phyloP scores from a whole-genome alignment of 202 grass and related monocot species.

The Schoenoplectus tabernaemontani region DNA sequence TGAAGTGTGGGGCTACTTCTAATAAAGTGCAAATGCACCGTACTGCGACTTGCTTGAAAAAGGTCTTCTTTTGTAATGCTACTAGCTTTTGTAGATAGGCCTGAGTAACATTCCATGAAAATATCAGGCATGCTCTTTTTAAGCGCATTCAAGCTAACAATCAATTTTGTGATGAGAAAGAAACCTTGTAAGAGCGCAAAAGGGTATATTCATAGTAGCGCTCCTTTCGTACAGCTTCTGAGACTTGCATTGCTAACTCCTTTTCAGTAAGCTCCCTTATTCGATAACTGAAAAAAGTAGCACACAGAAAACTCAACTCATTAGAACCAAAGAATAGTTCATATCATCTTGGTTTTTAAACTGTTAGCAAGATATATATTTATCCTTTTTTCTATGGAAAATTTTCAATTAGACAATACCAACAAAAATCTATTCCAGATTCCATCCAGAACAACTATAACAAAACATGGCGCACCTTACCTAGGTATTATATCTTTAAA shows the following conservation, averaged over 20 bases:
- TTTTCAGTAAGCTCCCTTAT: conserved; percentile 89
- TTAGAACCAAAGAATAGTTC: background rate
- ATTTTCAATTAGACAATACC: background rate
- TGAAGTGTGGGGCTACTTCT: conserved; percentile 87
- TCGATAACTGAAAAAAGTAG: conserved; percentile 51
- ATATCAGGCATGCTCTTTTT: background rate
- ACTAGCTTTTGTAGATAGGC: conserved; percentile 70
- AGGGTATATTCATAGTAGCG: conserved; percentile 86
- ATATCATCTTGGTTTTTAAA: background rate
- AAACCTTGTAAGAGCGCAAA: conserved; percentile 78
- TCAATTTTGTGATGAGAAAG: background rate
- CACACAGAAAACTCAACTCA: conserved; percentile 2
- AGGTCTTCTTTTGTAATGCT: conserved; percentile 55
- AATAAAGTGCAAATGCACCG: conserved; percentile 76
- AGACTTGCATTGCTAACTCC: conserved; percentile 73
- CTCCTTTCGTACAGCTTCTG: conserved; percentile 69
- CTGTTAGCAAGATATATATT: background rate
- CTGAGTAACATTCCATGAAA: conserved; percentile 39
- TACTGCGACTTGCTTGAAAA: conserved; percentile 47
- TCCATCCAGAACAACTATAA: background rate
- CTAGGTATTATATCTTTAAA: conserved; percentile 97
- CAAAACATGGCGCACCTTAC: conserved; percentile 21
- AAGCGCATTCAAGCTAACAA: background rate
- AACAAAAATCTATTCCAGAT: background rate
- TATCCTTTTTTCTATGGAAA: background rate